Base-by-base conservation (phyloP, 805 yeast species). In the Jamesozyma jinghongensis region DNA sequence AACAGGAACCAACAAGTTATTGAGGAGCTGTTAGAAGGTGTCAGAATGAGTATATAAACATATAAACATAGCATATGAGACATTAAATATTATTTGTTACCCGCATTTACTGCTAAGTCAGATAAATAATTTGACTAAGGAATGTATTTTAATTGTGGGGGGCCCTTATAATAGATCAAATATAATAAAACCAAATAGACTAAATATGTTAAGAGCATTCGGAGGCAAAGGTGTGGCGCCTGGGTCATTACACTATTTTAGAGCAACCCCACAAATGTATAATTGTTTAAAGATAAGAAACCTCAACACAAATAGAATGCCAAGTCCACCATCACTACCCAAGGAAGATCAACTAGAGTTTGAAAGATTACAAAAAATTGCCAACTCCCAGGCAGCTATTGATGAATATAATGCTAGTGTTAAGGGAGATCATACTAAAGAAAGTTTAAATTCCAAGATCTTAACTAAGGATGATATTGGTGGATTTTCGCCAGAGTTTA, bases 351-450 rank as follows among this genome's bases (percentile, higher is more conserved):
- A 61, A 61, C 87, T 81, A 51, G 98, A 92, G 64, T 90, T 92
- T 62, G 98, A 92, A 57, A 71, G 74, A 32, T 74, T 90, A 32
- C 94, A 87, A 54, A 78, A 73, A 55, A 71, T 79, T 36, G 97
- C 97, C 3, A 77, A 72, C 53, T 74, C 88, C 0, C 88, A 83
- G 61, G 75, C 77, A 3, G 83, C 85, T 1, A 80, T 85, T 19
- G 88, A 82, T 36, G 85, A 79, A 42, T 82, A 79, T 56, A 84
- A 84, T 51, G 65, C 67, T 17, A 63, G 68, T 33, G 53, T 71
- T 18, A 32, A 28, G 17, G 62, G 59, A n/a, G 63, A 57, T 27
- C 37, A 46, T 32, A 50, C 57, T 4, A 56, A 50, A 41, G 61
- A 51, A 45, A 56, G 59, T 39, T 54, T 56, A 37, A 57, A 59